Percentiles rank a stretch among this genome's conserved stretches.
phyloP scores from a whole-genome alignment of 345 rosid genomes.

The Euphorbia tirucalli region DNA sequence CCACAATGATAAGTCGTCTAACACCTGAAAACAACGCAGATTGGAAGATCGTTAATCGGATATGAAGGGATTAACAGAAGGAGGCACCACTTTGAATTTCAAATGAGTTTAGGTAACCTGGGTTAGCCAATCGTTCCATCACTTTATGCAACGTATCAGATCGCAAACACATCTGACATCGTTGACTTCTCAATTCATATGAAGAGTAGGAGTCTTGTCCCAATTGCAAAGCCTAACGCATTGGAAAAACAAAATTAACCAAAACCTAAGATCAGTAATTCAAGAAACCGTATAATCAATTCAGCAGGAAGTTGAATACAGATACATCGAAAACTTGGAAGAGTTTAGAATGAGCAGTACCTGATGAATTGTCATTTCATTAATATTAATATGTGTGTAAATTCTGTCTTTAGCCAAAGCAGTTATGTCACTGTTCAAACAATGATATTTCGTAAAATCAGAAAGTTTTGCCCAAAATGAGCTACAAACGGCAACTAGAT shows the following conservation, averaged over 20 bases:
- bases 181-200: conserved; percentile 27
- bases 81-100: background rate
- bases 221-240: conserved; percentile 32
- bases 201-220: conserved; percentile 28
- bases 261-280: background rate
- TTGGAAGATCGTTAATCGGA: background rate
- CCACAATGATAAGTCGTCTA: conserved; percentile 32
- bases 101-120: conserved; percentile 19
- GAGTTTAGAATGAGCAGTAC: conserved; percentile 10
- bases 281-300: too few relatives aligned
- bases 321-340: background rate
- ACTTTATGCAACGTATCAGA: conserved; percentile 32
- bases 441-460: background rate
- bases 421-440: conserved; percentile 31
- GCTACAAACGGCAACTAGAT: background rate
- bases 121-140: conserved; percentile 33
- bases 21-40: conserved; percentile 29
- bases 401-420: conserved; percentile 34
- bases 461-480: background rate
- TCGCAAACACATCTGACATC: conserved; percentile 37
- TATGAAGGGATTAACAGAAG: background rate
- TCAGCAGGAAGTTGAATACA: background rate
- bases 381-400: conserved; percentile 31
- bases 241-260: background rate
- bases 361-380: conserved; percentile 34